Percentiles rank a stretch among this genome's conserved stretches.
phyloP scores from a whole-genome alignment of 306 rosid genomes.

The Neltuma alba region DNA sequence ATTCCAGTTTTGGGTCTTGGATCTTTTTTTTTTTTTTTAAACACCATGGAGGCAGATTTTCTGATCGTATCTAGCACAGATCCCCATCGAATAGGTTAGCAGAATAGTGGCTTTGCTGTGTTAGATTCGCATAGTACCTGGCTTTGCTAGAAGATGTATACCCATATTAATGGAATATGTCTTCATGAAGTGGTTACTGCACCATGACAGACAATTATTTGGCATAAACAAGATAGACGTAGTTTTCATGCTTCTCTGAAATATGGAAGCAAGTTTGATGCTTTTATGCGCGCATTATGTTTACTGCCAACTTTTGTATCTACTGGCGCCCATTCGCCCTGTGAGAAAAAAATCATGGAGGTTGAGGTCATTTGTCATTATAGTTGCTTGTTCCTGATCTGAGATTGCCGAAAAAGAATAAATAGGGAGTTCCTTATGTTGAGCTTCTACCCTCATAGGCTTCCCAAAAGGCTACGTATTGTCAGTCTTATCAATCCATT shows the following conservation, averaged over 20 bases:
- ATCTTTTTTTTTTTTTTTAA: background rate
- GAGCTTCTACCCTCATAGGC: conserved; percentile 13
- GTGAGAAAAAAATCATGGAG: background rate
- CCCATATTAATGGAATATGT: background rate
- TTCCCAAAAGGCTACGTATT: background rate
- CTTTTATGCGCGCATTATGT: background rate
- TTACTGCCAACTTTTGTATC: conserved; percentile 1
- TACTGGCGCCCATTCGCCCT: background rate
- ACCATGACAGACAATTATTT: background rate
- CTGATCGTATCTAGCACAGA: background rate
- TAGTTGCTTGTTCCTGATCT: conserved; percentile 12
- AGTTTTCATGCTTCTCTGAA: background rate
- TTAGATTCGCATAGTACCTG: background rate
- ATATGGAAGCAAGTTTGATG: background rate
- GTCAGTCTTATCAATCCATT: background rate
- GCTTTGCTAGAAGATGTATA: background rate
- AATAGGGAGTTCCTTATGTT: background rate
- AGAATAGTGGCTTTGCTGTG: background rate
- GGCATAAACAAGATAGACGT: background rate
- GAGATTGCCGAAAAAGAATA: conserved; percentile 26
- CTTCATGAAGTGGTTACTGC: background rate
- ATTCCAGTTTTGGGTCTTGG: background rate
- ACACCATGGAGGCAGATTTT: background rate
- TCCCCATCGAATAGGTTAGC: background rate
- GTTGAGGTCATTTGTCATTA: conserved; percentile 18